Conservation (phyloP, 192 early-diverging fungal species). For the Backusella luteola region DNA sequence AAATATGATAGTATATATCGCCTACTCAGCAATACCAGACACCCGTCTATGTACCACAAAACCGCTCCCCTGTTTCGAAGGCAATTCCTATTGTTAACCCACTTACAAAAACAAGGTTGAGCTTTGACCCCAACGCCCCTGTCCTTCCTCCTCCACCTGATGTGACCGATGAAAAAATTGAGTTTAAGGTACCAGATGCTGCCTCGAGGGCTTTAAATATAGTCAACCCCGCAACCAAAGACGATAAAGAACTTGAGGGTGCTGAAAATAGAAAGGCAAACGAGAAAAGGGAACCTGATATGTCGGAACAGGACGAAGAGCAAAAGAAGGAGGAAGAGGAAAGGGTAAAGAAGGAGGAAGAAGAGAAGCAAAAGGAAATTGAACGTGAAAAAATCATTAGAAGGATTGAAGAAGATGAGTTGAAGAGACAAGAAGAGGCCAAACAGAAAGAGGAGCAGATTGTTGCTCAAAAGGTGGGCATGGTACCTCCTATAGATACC, state of each 20-base stretch:
- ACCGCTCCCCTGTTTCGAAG: constrained; percentile 33
- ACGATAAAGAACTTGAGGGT: background rate
- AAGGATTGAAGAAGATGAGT: constrained; percentile 2
- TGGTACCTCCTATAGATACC: constrained; percentile 9
- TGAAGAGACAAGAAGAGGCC: background rate
- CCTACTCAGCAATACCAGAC: background rate
- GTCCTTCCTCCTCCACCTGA: constrained; percentile 6
- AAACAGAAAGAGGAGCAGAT: background rate
- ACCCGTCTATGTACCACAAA: background rate
- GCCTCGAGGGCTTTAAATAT: constrained; percentile 37
- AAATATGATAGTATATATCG: constrained; percentile 3
- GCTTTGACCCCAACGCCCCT: background rate
- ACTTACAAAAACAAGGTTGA: constrained; percentile 56
- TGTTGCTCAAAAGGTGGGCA: background rate
- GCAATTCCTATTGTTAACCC: constrained; percentile 78
- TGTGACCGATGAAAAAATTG: constrained; percentile 18
- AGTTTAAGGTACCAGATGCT: constrained; percentile 24
- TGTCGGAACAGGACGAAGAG: constrained; percentile 33
- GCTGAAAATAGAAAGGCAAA: background rate
- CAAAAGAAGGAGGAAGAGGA: constrained; percentile 24
- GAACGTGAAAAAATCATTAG: background rate
- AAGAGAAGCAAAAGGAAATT: constrained; percentile 28
- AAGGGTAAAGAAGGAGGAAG: constrained; percentile 8
- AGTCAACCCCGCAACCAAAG: constrained; percentile 45
- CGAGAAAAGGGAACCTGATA: constrained; percentile 21